Conservation (phyloP, 345 rosid species). For the Microthlaspi erraticum region DNA sequence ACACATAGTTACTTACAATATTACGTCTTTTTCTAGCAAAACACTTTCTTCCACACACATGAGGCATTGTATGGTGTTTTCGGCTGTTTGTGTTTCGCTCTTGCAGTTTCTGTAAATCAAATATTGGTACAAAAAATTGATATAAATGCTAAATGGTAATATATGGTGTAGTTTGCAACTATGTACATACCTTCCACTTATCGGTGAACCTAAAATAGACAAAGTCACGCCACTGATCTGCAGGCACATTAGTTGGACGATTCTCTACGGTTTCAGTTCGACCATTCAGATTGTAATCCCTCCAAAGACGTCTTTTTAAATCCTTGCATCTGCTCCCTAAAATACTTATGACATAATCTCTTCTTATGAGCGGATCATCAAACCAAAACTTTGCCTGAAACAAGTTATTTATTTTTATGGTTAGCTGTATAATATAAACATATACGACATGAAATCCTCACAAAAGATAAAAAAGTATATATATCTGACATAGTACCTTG, state of each 20-base stretch:
- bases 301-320: not conserved
- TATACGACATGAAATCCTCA: no score
- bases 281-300: not conserved
- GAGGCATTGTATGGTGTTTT: not conserved
- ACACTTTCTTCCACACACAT: not conserved
- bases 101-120: not conserved
- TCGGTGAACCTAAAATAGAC: not conserved
- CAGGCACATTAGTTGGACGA: not conserved
- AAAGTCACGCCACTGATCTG: not conserved
- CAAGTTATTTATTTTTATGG: no score
- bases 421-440: no score
- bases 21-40: not conserved
- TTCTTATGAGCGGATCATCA: not conserved
- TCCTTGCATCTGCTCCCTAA: not conserved
- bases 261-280: not conserved
- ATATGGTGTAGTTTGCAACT: not conserved
- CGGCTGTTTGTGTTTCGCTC: not conserved
- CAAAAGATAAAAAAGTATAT: no score
- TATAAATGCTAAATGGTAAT: not conserved
- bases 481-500: no score
- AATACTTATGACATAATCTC: not conserved
- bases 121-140: no score
- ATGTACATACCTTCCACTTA: not conserved
- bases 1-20: not conserved
- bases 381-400: not conserved